Evolutionary conservation across 1,284 basidiomycete genomes (phyloP).

Genomic region (Moesziomyces sp.): DNA sequence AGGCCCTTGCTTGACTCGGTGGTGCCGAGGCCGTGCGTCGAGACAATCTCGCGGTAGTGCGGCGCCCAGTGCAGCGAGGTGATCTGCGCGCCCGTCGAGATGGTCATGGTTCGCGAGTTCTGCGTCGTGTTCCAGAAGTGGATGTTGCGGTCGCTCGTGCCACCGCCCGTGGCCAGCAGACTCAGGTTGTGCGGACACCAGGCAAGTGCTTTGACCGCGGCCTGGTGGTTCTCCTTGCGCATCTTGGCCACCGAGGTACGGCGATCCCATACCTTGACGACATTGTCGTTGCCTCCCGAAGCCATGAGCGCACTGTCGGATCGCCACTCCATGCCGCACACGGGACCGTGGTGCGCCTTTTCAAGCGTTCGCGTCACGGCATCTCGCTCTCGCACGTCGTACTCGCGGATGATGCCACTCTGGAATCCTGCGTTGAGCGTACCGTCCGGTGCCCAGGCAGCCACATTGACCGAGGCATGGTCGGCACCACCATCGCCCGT

Average conservation of each 20-base stretch:
- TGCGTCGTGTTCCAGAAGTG: conserved; percentile 79
- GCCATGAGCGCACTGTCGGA: conserved; percentile 77
- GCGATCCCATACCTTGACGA: conserved; percentile 92
- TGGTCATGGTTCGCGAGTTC: conserved; percentile 61
- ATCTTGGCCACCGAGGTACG: conserved; percentile 87
- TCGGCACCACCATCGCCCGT: conserved; percentile 61
- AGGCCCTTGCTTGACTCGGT: conserved; percentile 55
- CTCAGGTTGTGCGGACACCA: conserved; percentile 98
- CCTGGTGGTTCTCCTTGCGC: conserved; percentile 78
- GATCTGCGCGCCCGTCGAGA: conserved; percentile 76
- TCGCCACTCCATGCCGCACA: conserved; percentile 65
- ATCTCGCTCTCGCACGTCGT: conserved; percentile 63
- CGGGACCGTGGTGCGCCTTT: conserved; percentile 61
- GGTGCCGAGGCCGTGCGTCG: conserved; percentile 79
- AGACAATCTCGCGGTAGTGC: conserved; percentile 88
- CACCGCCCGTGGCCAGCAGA: conserved; percentile 91
- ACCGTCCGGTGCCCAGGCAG: conserved; percentile 63
- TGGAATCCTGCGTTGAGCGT: conserved; percentile 62
- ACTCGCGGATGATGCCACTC: conserved; percentile 63
- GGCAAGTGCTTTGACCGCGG: conserved; percentile 76
- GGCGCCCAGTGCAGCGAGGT: conserved; percentile 90
- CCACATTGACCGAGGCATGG: conserved; percentile 51
- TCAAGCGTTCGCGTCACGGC: conserved; percentile 57
- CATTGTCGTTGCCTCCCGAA: conserved; percentile 96
- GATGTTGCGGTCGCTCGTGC: conserved; percentile 91